Evolutionary conservation across 768 basidiomycete genomes (phyloP), one percentile per base, ranked within the genome.

Genomic region (Lactarius sp.): DNA sequence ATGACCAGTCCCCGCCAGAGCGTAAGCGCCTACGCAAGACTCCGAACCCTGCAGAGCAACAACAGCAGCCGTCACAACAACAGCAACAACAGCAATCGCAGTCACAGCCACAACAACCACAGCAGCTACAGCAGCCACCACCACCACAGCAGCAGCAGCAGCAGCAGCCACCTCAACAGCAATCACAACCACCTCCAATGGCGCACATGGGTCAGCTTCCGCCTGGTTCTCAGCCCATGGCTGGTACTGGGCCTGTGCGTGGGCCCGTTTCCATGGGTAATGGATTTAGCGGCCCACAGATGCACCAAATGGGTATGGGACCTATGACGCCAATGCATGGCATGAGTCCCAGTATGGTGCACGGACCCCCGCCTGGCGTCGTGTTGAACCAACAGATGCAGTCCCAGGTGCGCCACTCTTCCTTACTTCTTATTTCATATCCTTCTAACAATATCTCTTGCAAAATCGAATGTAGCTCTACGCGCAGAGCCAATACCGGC

Each of bases 141-240:
- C n/a, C n/a, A n/a, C n/a, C n/a, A n/a, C n/a, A n/a, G n/a, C n/a
- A n/a, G n/a, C 22, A 31, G 39, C 44, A 44, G 58, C 53, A 50
- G 42, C 86, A 86, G 69, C 81, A 81, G 70, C 81, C 82, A 39
- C 44, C 70, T 37, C 81, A 83, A 34, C 78, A 78, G 33, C 82
- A 83, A 31, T 83, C 82, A 60, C 80, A 79, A 57, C 74, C 73
- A n/a, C 75, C 75, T 20, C 75, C 77, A 31, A 72, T 73, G 70
- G 66, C 72, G 14, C 73, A 78, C 2, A 77, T 78, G 64, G 65
- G 70, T 34, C 68, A 75, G 18, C 68, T 73, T 52, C 71, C 74
- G 8, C 76, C 74, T 56, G 78, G 74, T 22, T 71, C 70, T 52
- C 74, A 71, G 58, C 67, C 68, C 34, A 69, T 69, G 20, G 59